A percentile compares a stretch with the other conserved stretches of the same genome.
Conservation (phyloP, 1,139 yeast species). For the Hemisphaericaspora lyxosophila region DNA sequence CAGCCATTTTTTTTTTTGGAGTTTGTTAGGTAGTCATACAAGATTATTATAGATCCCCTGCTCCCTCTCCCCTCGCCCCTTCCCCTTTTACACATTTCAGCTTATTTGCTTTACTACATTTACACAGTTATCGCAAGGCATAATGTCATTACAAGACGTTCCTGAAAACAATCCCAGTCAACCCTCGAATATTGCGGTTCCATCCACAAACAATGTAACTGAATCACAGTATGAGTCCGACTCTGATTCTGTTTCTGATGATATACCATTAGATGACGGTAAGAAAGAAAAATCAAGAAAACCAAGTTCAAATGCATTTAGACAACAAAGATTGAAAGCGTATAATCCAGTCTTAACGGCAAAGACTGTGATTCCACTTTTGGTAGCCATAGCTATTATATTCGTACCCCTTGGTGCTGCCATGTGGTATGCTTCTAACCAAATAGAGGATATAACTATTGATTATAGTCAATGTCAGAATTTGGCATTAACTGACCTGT, state of each 20-base stretch:
- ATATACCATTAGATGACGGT: slow-evolving; percentile 17
- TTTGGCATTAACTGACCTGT: slow-evolving; percentile 53
- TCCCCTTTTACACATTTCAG: too few relatives aligned
- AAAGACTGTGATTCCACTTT: slow-evolving; percentile 79
- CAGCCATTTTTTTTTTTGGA: too few relatives aligned
- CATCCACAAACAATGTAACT: background rate
- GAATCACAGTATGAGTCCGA: slow-evolving; percentile 14
- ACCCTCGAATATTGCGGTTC: background rate
- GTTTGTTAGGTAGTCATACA: too few relatives aligned
- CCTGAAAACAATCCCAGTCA: background rate
- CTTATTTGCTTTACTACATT: too few relatives aligned
- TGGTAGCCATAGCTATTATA: slow-evolving; percentile 71
- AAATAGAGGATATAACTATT: slow-evolving; percentile 74
- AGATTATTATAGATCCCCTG: too few relatives aligned
- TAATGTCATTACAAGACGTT: background rate
- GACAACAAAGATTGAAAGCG: slow-evolving; percentile 53
- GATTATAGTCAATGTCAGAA: slow-evolving; percentile 77
- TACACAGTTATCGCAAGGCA: too few relatives aligned
- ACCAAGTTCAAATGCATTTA: slow-evolving; percentile 62
- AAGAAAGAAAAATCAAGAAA: slow-evolving; percentile 45
- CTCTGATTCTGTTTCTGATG: slow-evolving; percentile 18
- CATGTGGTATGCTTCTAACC: slow-evolving; percentile 76
- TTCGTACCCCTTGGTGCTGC: slow-evolving; percentile 93
- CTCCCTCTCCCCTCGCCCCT: too few relatives aligned
- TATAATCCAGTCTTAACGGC: slow-evolving; percentile 84